A percentile compares a stretch with the other conserved stretches of the same genome.
These are phyloP conservation scores for Elongisporangium anandrum DNA, from an alignment of 352 stramenopile genomes.

Conservation along the genomic window DNA sequence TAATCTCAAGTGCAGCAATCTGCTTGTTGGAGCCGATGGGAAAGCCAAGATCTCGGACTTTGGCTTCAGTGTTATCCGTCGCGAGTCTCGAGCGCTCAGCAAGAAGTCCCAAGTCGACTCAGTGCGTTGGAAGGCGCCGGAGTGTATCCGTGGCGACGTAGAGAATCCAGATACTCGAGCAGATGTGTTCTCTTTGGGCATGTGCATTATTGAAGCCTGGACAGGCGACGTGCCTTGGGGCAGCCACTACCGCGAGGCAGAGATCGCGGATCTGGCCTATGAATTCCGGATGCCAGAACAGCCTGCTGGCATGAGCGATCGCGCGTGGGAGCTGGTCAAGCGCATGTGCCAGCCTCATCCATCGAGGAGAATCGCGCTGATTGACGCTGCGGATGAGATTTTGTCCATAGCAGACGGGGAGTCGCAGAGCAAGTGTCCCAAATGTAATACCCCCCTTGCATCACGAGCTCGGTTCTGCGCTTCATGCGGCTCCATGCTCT, in stretches of 20 bases:
- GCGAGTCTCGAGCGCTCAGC: slow-evolving; percentile 1
- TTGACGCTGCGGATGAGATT: neutral
- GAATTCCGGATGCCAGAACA: too few species aligned
- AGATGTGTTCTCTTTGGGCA: slow-evolving; percentile 21
- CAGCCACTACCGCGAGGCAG: too few species aligned
- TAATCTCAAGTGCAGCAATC: slow-evolving; percentile 17
- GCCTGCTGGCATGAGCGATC: too few species aligned
- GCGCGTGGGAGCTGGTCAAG: too few species aligned
- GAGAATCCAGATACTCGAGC: slow-evolving; percentile 6
- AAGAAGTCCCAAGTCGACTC: neutral
- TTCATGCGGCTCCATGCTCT: neutral
- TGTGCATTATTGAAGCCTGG: slow-evolving; percentile 23
- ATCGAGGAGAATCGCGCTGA: too few species aligned
- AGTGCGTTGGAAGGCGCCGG: slow-evolving; percentile 12
- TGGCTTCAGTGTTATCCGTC: slow-evolving; percentile 7
- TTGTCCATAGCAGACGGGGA: neutral
- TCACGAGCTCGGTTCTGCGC: neutral
- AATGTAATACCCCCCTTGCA: neutral
- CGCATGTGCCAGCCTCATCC: too few species aligned
- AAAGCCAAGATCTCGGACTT: slow-evolving; percentile 17
- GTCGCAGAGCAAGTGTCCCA: neutral
- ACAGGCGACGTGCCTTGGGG: slow-evolving; percentile 6
- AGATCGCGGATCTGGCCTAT: too few species aligned
- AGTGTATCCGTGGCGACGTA: slow-evolving; percentile 7
- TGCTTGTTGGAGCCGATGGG: slow-evolving; percentile 9